Conservation (phyloP, 1,284 basidiomycete genomes). For the Austroboletus olivaceoglutinosus region DNA sequence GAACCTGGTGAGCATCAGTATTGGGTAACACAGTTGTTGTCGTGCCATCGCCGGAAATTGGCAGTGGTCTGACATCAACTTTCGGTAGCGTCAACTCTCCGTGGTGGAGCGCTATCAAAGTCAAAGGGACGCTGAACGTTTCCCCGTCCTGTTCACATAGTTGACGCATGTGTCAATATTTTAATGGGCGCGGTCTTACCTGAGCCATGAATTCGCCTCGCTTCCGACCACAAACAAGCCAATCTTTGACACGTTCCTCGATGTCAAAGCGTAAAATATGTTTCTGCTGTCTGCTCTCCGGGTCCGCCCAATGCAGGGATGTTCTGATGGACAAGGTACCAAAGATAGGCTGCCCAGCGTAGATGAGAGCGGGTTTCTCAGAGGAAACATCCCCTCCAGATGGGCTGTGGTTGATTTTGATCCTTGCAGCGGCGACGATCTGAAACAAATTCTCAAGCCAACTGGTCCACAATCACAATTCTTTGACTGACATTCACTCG, state of each 20-base stretch:
- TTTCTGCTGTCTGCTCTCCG: conserved; percentile 40
- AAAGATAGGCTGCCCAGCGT: conserved; percentile 77
- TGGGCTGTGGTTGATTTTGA: conserved; percentile 46
- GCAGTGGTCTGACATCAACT: conserved; percentile 60
- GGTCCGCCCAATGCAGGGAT: conserved; percentile 70
- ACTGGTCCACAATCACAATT: not conserved
- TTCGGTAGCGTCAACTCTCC: conserved; percentile 72
- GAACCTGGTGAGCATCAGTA: conserved; percentile 70
- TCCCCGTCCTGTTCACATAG: conserved; percentile 50
- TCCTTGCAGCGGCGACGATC: conserved; percentile 70
- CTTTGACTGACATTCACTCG: conserved; percentile 62
- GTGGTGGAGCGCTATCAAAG: conserved; percentile 75
- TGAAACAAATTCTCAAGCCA: conserved; percentile 28
- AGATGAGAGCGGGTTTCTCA: conserved; percentile 45
- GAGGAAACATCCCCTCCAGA: conserved; percentile 23
- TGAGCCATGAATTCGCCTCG: conserved; percentile 72
- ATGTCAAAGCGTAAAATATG: conserved; percentile 73
- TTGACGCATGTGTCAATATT: not conserved
- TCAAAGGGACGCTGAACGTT: conserved; percentile 57
- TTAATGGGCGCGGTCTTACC: conserved; percentile 36
- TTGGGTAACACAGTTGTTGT: conserved; percentile 58
- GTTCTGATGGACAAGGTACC: conserved; percentile 62
- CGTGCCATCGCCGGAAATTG: conserved; percentile 49
- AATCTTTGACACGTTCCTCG: conserved; percentile 72
- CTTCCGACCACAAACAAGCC: conserved; percentile 80